Evolutionary conservation across 78 protist species (phyloP).

Genomic region (Dictyostelium firmibasis): DNA sequence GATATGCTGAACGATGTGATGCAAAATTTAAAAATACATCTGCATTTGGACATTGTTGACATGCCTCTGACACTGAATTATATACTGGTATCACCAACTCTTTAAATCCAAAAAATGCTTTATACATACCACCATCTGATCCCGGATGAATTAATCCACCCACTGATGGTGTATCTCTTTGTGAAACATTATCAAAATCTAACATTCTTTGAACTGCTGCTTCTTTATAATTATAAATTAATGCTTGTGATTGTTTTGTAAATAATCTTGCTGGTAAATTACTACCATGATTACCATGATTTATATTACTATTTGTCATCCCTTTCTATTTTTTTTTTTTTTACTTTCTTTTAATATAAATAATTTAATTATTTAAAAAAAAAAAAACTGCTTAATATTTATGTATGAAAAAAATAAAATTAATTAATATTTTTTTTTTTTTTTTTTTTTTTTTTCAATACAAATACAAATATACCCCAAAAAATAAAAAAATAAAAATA

Average conservation of each 20-base stretch:
- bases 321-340: background rate
- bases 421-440: background rate
- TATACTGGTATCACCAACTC: conserved; percentile 92
- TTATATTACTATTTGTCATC: background rate
- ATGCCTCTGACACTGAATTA: conserved; percentile 80
- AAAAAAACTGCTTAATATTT: background rate
- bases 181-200: conserved; percentile 95
- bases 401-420: too few species aligned
- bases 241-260: conserved; percentile 73
- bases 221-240: conserved; percentile 71
- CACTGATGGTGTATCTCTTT: conserved; percentile 91
- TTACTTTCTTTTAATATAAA: too few species aligned
- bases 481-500: background rate
- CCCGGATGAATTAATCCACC: conserved; percentile 91
- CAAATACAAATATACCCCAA: too few species aligned
- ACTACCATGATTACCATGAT: background rate
- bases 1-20: conserved; percentile 90
- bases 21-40: conserved; percentile 96
- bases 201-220: conserved; percentile 91
- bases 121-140: conserved; percentile 85
- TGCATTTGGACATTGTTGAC: conserved; percentile 78
- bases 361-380: background rate
- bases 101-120: conserved; percentile 93
- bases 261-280: conserved; percentile 60
- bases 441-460: background rate